These are phyloP conservation scores for Trifolium pratense DNA, from an alignment of 306 rosid species.

Conservation along the genomic window DNA sequence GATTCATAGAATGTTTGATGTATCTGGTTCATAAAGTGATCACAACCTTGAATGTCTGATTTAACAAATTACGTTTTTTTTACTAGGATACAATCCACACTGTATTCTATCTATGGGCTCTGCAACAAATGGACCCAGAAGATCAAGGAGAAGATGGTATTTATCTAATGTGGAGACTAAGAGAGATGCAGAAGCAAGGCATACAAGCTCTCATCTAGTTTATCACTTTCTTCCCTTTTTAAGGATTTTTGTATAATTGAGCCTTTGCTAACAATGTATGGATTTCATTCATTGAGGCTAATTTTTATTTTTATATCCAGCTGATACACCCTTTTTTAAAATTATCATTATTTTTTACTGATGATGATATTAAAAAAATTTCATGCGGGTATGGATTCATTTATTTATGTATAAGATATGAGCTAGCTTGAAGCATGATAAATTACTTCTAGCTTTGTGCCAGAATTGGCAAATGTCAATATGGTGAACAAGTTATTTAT, in stretches of 20 bases:
- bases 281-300: slow-evolving; percentile 24
- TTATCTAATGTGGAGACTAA: slow-evolving; percentile 81
- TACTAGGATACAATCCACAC: slow-evolving; percentile 86
- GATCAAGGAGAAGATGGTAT: slow-evolving; percentile 70
- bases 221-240: background rate
- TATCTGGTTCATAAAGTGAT: background rate
- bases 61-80: background rate
- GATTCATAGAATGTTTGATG: no score
- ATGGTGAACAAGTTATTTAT: background rate
- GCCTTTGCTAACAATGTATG: slow-evolving; percentile 18
- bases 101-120: slow-evolving; percentile 77
- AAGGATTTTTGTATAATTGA: slow-evolving; percentile 47
- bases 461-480: background rate
- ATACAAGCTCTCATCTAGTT: slow-evolving; percentile 73
- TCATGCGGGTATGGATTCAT: slow-evolving; percentile 22
- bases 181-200: slow-evolving; percentile 87
- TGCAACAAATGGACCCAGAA: slow-evolving; percentile 81
- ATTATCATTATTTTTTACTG: background rate
- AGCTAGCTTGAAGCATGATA: background rate
- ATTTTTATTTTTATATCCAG: slow-evolving; percentile 9
- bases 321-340: slow-evolving; percentile 9
- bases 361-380: background rate
- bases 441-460: background rate
- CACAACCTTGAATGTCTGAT: slow-evolving; percentile 11
- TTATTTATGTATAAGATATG: slow-evolving; percentile 36